Base-by-base conservation (phyloP, 106 monocot genomes). In the Hemerocallis citrina region DNA sequence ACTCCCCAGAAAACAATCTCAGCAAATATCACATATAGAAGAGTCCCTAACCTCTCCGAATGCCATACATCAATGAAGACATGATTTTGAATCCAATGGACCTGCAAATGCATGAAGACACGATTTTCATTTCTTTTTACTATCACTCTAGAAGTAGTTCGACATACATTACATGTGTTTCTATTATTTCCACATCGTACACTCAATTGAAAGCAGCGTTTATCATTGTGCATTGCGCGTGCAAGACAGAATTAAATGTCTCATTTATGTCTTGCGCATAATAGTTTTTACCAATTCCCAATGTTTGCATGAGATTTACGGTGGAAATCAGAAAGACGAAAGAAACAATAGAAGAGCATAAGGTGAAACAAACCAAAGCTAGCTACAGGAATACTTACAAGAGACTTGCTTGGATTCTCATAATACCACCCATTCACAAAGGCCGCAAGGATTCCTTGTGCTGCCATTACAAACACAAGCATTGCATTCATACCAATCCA, bases 341-440 rank as follows among this genome's bases (percentile, higher is more conserved):
- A n/a, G n/a, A n/a, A n/a, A n/a, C n/a, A n/a, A n/a, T n/a, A n/a
- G n/a, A n/a, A n/a, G n/a, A n/a, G n/a, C n/a, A n/a, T n/a, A n/a
- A n/a, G n/a, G n/a, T n/a, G n/a, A n/a, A n/a, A n/a, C n/a, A n/a
- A n/a, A n/a, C n/a, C n/a, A n/a, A n/a, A n/a, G n/a, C n/a, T n/a
- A n/a, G n/a, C n/a, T n/a, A n/a, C n/a, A n/a, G n/a, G 20, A 19
- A 13, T 56, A 66, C 68, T 37, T 58, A 80, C 80, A 14, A 80
- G 80, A 22, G 80, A 75, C 5, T 72, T 76, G 29, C 59, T 10
- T 37, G 57, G 71, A 10, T 13, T 52, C 29, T 72, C 75, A 55
- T 81, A 81, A 11, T 75, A 81, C 81, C 81, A 81, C 57, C 81
- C 72, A 31, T 81, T 76, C 15, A 81, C 47, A 55, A 81, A 81